Percentiles rank a stretch among this genome's conserved stretches.
These are phyloP conservation scores for Coniosporium apollinis DNA, from an alignment of 495 filamentous ascomycete genomes.

Conservation along the genomic window DNA sequence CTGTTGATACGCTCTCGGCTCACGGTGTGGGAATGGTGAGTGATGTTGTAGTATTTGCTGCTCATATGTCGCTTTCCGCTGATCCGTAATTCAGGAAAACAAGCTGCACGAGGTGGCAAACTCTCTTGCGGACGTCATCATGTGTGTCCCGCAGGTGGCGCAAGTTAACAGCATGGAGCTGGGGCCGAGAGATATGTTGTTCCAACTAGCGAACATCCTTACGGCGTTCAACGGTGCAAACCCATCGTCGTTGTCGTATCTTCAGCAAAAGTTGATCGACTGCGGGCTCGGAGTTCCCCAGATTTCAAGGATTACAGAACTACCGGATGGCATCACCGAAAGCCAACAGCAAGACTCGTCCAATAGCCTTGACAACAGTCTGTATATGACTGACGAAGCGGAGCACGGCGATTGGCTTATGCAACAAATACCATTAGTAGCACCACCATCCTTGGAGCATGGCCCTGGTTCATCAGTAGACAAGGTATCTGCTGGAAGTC, in stretches of 20 bases:
- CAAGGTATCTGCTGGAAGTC: too few relatives aligned
- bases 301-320: not conserved
- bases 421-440: too few relatives aligned
- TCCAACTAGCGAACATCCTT: constrained; percentile 6
- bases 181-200: constrained; percentile 7
- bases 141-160: constrained; percentile 7
- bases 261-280: constrained; percentile 8
- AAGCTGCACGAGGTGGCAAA: constrained; percentile 32
- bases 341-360: too few relatives aligned
- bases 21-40: constrained; percentile 24
- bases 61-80: too few relatives aligned
- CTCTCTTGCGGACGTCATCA: constrained; percentile 29
- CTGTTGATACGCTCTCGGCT: constrained; percentile 22
- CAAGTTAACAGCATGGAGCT: constrained; percentile 1
- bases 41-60: too few relatives aligned
- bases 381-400: too few relatives aligned
- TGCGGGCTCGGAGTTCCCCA: not conserved
- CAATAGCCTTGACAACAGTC: too few relatives aligned
- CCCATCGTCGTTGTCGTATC: constrained; percentile 4
- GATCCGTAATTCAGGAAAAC: constrained; percentile 22
- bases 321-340: not conserved
- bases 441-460: too few relatives aligned
- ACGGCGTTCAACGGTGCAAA: constrained; percentile 8
- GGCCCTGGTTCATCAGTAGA: too few relatives aligned
- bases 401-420: too few relatives aligned